Evolutionary conservation across 768 basidiomycete species (phyloP).

Genomic region (Mycena galericulata): DNA sequence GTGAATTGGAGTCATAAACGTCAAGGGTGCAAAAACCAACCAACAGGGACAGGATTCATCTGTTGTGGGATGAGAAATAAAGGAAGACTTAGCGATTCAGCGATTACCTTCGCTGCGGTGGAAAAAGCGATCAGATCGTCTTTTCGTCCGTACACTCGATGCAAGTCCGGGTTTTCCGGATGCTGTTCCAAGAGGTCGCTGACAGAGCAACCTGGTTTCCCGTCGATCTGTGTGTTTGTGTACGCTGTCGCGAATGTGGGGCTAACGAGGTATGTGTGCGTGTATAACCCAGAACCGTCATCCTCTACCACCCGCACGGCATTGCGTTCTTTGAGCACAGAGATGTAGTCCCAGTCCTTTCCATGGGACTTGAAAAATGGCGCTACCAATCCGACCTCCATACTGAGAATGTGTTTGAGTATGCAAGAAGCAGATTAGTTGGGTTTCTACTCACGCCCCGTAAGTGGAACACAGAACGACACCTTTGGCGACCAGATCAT

Average conservation of each 20-base stretch:
- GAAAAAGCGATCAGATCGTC: constrained; percentile 19
- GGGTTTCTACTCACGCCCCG: background rate
- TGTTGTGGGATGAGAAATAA: background rate
- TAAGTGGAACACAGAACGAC: background rate
- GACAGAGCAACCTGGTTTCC: constrained; percentile 1
- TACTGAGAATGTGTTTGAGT: background rate
- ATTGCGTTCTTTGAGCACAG: background rate
- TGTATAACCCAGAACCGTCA: constrained; percentile 19
- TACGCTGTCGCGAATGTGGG: background rate
- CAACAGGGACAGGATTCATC: constrained; percentile 22
- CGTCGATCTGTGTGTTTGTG: constrained; percentile 15
- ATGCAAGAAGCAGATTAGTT: background rate
- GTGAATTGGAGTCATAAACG: background rate
- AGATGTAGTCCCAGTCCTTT: constrained; percentile 24
- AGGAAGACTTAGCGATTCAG: too few species aligned
- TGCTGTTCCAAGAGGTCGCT: constrained; percentile 28
- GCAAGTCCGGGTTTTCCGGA: constrained; percentile 15
- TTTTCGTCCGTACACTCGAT: constrained; percentile 24
- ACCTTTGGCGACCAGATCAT: background rate
- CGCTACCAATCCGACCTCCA: constrained; percentile 1
- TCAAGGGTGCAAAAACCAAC: background rate
- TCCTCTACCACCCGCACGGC: constrained; percentile 4
- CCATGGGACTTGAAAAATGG: constrained; percentile 11
- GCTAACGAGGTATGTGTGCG: constrained; percentile 16
- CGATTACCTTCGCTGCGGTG: constrained; percentile 6